Evolutionary conservation across 2,329 filamentous ascomycete species (phyloP).

Genomic region (Fusarium falciforme): DNA sequence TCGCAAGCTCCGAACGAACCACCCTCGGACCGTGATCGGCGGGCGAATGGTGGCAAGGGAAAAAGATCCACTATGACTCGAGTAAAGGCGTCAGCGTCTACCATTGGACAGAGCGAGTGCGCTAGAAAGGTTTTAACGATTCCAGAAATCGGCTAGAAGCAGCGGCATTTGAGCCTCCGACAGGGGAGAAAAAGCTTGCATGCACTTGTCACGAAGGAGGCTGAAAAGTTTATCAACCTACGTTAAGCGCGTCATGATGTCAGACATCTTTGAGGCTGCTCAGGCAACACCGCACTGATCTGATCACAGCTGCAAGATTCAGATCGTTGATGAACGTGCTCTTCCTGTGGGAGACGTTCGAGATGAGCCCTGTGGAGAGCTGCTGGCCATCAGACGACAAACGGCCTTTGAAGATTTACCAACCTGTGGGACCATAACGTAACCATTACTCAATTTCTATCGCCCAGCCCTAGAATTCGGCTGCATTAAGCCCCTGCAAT

Average conservation of each 20-base stretch:
- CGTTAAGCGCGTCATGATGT: constrained; percentile 3
- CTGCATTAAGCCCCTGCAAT: background rate
- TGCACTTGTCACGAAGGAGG: constrained; percentile 6
- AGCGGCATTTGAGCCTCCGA: background rate
- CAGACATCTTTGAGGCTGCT: background rate
- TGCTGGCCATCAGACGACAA: constrained; percentile 15
- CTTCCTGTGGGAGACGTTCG: constrained; percentile 5
- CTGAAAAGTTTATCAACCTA: constrained; percentile 11
- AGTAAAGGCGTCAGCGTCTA: background rate
- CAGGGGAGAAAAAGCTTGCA: constrained; percentile 1
- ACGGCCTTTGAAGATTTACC: background rate
- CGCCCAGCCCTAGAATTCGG: background rate
- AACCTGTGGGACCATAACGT: constrained; percentile 35
- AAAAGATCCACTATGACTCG: background rate
- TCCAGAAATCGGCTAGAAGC: constrained; percentile 24
- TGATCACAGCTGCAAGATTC: background rate
- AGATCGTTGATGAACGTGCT: background rate
- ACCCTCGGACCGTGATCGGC: constrained; percentile 24
- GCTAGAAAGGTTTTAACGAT: constrained; percentile 22
- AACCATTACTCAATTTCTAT: constrained; percentile 31
- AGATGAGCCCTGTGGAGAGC: background rate
- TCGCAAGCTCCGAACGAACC: background rate
- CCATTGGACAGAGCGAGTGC: background rate
- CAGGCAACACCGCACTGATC: background rate
- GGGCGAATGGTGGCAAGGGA: background rate